These are phyloP conservation scores for Tetracladium setigerum DNA, from an alignment of 495 filamentous ascomycete species.

Conservation along the genomic window DNA sequence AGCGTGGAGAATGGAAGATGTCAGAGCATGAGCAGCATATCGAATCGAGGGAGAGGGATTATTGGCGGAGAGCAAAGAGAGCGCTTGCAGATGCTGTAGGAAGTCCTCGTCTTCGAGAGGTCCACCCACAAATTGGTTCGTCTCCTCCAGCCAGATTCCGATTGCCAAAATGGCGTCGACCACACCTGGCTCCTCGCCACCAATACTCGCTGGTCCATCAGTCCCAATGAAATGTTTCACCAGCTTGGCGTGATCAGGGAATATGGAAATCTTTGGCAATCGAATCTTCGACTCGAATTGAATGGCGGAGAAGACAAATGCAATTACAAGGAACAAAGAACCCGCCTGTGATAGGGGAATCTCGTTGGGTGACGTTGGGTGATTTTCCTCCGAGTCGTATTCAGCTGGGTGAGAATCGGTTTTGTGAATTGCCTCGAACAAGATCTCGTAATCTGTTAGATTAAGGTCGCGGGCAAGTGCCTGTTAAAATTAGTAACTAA, in stretches of 20 bases:
- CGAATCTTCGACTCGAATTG: conserved; percentile 41
- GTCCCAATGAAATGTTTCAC: conserved; percentile 52
- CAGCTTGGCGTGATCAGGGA: conserved; percentile 55
- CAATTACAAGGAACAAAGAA: conserved; percentile 54
- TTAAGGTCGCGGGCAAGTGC: conserved; percentile 67
- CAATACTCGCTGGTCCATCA: conserved; percentile 31
- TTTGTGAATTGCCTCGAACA: conserved; percentile 32
- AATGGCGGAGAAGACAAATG: conserved; percentile 43
- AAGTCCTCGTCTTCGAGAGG: conserved; percentile 32
- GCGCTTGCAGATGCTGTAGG: conserved; percentile 51
- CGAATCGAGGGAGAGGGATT: conserved; percentile 58
- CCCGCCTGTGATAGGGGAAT: conserved; percentile 71
- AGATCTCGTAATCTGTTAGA: conserved; percentile 28
- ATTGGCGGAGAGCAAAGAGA: conserved; percentile 59
- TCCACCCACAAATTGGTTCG: conserved; percentile 24
- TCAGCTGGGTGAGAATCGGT: conserved; percentile 25
- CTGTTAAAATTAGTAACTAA: conserved; percentile 25
- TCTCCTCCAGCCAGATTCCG: conserved; percentile 41
- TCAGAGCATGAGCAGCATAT: conserved; percentile 67
- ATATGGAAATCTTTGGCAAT: conserved; percentile 43
- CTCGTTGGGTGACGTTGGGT: conserved; percentile 45
- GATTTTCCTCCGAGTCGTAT: conserved; percentile 21
- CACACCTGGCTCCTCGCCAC: conserved; percentile 19
- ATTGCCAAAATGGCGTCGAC: conserved; percentile 41
- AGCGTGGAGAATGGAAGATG: conserved; percentile 62